phyloP scores from a whole-genome alignment of 2,329 filamentous ascomycete genomes.

The Fusarium globosum region DNA sequence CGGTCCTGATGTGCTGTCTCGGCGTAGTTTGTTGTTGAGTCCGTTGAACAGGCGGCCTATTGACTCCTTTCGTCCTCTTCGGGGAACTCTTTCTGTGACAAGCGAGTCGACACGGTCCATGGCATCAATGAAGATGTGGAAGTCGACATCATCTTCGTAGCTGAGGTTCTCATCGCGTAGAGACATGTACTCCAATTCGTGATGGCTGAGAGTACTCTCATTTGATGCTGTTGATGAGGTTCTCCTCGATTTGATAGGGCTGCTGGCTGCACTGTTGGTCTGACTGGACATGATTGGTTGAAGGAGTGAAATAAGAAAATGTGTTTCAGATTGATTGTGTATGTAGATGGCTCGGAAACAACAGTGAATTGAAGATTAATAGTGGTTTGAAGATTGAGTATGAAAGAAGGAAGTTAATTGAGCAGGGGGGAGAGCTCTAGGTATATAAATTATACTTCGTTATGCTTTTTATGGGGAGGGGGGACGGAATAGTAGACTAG shows the following conservation, averaged over 20 bases:
- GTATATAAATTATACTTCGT: constrained; percentile 27
- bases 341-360: not conserved
- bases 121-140: constrained; percentile 43
- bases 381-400: constrained; percentile 2
- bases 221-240: constrained; percentile 38
- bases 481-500: constrained; percentile 2
- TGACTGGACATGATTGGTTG: constrained; percentile 26
- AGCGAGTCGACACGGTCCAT: constrained; percentile 41
- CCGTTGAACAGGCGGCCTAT: constrained; percentile 35
- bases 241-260: constrained; percentile 24
- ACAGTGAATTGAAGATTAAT: constrained; percentile 4
- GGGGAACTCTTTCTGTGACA: constrained; percentile 30
- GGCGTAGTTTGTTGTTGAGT: constrained; percentile 28
- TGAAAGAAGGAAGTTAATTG: constrained; percentile 2
- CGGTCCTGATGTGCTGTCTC: constrained; percentile 26
- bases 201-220: constrained; percentile 30
- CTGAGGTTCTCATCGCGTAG: constrained; percentile 39
- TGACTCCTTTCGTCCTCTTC: constrained; percentile 29
- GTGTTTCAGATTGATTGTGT: not conserved
- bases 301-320: not conserved
- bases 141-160: constrained; percentile 43
- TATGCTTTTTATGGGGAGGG: constrained; percentile 22
- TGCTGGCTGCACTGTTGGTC: constrained; percentile 18
- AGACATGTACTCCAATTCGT: constrained; percentile 40
- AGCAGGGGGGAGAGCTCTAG: constrained; percentile 11